Percentiles rank a stretch among this genome's conserved stretches.
Evolutionary conservation across 768 basidiomycete genomes (phyloP).

Genomic region (Hydnum rufescens): DNA sequence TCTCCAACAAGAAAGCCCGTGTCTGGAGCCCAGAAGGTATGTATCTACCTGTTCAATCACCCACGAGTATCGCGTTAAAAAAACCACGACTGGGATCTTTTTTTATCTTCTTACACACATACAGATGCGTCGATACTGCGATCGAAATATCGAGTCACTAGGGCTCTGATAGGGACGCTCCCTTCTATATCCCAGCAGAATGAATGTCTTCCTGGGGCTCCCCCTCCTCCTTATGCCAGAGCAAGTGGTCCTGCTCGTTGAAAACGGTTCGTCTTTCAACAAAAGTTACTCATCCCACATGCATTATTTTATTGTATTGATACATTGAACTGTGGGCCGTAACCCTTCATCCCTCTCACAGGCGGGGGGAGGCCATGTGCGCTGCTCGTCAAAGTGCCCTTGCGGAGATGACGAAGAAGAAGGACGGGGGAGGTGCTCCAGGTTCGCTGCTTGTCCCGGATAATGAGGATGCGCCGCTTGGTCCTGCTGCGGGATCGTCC

Average conservation of each 20-base stretch:
- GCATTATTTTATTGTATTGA: neutral
- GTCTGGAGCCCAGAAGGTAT: constrained; percentile 79
- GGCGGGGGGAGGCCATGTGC: constrained; percentile 9
- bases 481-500: constrained; percentile 3
- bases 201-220: constrained; percentile 82
- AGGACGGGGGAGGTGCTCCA: neutral
- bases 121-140: constrained; percentile 68
- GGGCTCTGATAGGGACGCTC: constrained; percentile 72
- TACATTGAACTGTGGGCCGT: no score
- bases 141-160: constrained; percentile 62
- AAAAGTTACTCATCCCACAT: neutral
- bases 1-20: constrained; percentile 63
- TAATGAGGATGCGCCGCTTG: neutral
- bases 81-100: neutral
- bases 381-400: neutral
- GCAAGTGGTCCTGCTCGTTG: constrained; percentile 73
- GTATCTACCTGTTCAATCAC: constrained; percentile 6
- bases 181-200: constrained; percentile 92
- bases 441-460: neutral
- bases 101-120: neutral
- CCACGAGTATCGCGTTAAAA: neutral
- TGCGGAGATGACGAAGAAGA: no score
- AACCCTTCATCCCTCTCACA: no score
- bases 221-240: constrained; percentile 79
- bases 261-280: constrained; percentile 30